phyloP scores from a whole-genome alignment of 306 rosid species.

The Castanea mollissima region DNA sequence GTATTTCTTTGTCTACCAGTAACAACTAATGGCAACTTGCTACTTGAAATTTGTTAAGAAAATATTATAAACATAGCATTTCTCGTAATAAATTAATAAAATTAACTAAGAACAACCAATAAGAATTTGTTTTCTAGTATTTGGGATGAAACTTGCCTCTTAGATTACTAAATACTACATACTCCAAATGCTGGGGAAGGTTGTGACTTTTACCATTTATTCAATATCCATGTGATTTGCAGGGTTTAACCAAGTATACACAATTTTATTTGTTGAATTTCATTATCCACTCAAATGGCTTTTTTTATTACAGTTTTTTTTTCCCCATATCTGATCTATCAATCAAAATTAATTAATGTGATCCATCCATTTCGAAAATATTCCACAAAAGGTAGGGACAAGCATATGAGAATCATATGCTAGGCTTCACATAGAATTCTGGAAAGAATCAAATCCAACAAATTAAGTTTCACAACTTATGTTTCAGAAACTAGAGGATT shows the following conservation, averaged over 20 bases:
- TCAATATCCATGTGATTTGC: background rate
- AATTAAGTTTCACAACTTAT: background rate
- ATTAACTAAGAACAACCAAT: background rate
- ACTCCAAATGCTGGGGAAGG: background rate
- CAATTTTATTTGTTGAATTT: background rate
- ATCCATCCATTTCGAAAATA: background rate
- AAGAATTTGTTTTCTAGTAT: background rate
- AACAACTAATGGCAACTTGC: fast-evolving
- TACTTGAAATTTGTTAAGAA: too few species aligned
- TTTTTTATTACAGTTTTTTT: background rate
- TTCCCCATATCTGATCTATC: background rate
- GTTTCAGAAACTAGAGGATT: too few species aligned
- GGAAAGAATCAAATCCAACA: background rate
- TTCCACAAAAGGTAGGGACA: background rate
- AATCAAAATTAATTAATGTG: background rate
- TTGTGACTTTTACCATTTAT: background rate
- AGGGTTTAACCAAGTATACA: background rate
- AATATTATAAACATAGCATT: too few species aligned
- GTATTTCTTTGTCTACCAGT: too few species aligned
- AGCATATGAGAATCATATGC: background rate
- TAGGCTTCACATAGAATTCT: background rate
- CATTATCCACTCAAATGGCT: background rate
- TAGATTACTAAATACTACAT: background rate
- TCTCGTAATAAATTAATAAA: background rate
- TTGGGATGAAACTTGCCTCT: background rate